Base-by-base conservation (phyloP, 108 stramenopile genomes). In the Fragilaria radians region DNA sequence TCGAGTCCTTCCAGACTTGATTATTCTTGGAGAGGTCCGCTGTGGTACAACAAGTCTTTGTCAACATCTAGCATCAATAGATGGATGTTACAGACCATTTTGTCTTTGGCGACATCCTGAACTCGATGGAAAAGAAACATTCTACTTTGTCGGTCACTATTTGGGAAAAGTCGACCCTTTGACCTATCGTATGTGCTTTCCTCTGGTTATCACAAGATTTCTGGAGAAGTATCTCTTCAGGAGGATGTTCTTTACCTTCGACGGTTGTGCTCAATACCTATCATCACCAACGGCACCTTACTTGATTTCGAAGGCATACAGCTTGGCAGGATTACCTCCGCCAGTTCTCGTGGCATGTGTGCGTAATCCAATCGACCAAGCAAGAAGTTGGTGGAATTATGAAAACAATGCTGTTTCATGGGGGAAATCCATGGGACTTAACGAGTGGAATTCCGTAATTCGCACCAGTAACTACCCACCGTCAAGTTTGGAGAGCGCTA, bases 121-220 rank as follows among this genome's bases (percentile, higher is more conserved):
- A 60, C 65, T 84, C 0, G 79, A 81, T 28, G 21, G 68, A 29
- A 84, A 84, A 52, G 83, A 84, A 47, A 70, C 79, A 0, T 84
- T 84, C 51, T 84, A 76, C 51, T 84, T 84, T 54, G 79, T 76
- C 22, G 79, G 83, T 32, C 83, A 84, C 62, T 84, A 81, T 34
- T 62, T 81, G 22, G 72, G 72, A 32, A 57, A 54, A n/a, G 78
- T 75, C 26, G 61, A 63, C 55, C 83, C 83, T 21, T 48, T 57
- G 23, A 64, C 61, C 32, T 84, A 84, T 59, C 49, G 71, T 23
- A 78, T 84, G 83, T 78, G 79, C 4, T 84, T 84, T 52, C 83
- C 83, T 21, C 65, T 84, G 25, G 67, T 70, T 33, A 57, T 73
- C 2, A 79, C 79, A 32, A 60, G 61, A 56, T 84, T 72, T 69